These are phyloP conservation scores for Coemansia sp. DNA, from an alignment of 192 early-diverging fungal species.

Conservation along the genomic window DNA sequence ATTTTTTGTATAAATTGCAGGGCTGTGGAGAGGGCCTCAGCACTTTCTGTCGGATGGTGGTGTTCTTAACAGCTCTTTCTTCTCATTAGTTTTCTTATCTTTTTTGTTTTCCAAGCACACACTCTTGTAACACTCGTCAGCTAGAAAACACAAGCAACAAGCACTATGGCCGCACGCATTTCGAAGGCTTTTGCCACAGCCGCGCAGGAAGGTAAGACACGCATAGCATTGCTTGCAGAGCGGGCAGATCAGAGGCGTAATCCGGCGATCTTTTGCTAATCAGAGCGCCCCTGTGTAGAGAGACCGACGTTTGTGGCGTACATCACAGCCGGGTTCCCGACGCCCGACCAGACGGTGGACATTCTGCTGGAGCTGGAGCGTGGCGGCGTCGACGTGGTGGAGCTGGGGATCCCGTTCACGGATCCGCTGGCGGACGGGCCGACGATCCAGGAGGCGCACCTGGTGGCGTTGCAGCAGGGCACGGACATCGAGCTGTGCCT, in stretches of 20 bases:
- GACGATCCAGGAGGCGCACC: conserved; percentile 85
- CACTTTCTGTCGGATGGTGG: too few relatives aligned
- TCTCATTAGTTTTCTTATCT: too few relatives aligned
- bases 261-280: neutral
- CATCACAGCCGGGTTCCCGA: conserved; percentile 90
- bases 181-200: conserved; percentile 40
- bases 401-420: conserved; percentile 96
- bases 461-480: conserved; percentile 76
- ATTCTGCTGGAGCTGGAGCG: conserved; percentile 82
- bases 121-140: too few relatives aligned
- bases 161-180: conserved; percentile 35
- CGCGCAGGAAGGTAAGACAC: conserved; percentile 16
- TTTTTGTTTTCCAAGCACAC: too few relatives aligned
- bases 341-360: conserved; percentile 74
- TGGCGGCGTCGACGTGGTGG: conserved; percentile 94
- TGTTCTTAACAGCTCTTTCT: too few relatives aligned
- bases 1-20: too few relatives aligned
- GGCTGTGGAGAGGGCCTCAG: too few relatives aligned
- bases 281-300: conserved; percentile 11
- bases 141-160: neutral
- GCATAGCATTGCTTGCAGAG: neutral
- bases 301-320: conserved; percentile 91
- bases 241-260: too few relatives aligned
- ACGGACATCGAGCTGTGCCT: conserved; percentile 82
- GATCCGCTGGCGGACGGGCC: conserved; percentile 98